Percentiles rank a stretch among this genome's conserved stretches.
Evolutionary conservation across 208 protist species (phyloP).

Genomic region (Trypanosomatidae sp.): DNA sequence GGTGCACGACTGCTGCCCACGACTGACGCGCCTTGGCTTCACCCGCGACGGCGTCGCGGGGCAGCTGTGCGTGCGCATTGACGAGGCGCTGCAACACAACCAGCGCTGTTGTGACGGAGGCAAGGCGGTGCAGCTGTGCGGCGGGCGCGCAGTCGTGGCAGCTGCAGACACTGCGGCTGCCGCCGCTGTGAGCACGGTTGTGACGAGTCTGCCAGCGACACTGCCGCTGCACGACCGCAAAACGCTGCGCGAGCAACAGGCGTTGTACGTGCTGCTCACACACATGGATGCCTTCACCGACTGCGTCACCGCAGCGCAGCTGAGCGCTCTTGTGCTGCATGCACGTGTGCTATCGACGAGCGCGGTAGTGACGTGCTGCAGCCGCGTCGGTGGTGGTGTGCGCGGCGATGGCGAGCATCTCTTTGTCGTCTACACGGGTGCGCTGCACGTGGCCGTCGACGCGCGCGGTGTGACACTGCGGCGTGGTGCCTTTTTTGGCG

Average conservation of each 20-base stretch:
- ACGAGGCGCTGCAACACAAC: too few relatives aligned
- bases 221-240: conserved; percentile 45
- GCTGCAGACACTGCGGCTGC: background rate
- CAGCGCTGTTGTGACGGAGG: too few relatives aligned
- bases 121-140: too few relatives aligned
- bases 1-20: conserved; percentile 3
- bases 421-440: conserved; percentile 51
- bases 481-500: conserved; percentile 61
- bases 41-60: conserved; percentile 13
- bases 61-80: conserved; percentile 10
- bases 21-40: conserved; percentile 16
- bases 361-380: conserved; percentile 29
- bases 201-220: conserved; percentile 1
- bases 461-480: conserved; percentile 18
- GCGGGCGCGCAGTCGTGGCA: background rate
- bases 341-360: conserved; percentile 38
- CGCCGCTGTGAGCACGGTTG: conserved; percentile 8
- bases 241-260: conserved; percentile 51
- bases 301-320: conserved; percentile 10
- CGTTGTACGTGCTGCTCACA: conserved; percentile 28
- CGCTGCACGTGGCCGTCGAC: conserved; percentile 18
- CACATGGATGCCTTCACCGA: conserved; percentile 15
- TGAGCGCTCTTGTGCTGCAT: conserved; percentile 24
- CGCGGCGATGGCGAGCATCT: conserved; percentile 47
- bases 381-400: conserved; percentile 14